These are phyloP conservation scores for Wickerhamiella alocasiicola DNA, from an alignment of 805 yeast genomes.

Conservation along the genomic window DNA sequence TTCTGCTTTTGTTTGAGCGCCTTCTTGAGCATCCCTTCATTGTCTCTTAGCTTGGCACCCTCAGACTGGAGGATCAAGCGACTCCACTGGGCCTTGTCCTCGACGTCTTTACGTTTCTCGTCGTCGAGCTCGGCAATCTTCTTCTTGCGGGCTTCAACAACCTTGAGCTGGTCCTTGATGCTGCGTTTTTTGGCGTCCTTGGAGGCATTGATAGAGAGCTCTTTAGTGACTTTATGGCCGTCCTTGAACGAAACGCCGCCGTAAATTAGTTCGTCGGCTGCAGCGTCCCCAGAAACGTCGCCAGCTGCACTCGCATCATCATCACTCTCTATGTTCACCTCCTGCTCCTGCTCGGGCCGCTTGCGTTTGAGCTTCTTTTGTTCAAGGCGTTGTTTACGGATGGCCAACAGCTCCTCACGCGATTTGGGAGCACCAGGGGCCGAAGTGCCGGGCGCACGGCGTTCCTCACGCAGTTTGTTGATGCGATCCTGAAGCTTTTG, in stretches of 20 bases:
- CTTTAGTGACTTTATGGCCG: slow-evolving; percentile 69
- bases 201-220: slow-evolving; percentile 41
- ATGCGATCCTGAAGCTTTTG: slow-evolving; percentile 72
- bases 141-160: slow-evolving; percentile 60
- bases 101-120: slow-evolving; percentile 41
- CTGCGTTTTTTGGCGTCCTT: slow-evolving; percentile 53
- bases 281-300: slow-evolving; percentile 20
- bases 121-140: slow-evolving; percentile 50
- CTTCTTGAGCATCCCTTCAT: slow-evolving; percentile 75
- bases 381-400: slow-evolving; percentile 31
- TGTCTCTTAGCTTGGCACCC: slow-evolving; percentile 78
- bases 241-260: slow-evolving; percentile 75
- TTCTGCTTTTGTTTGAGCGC: slow-evolving; percentile 76
- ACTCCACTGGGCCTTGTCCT: slow-evolving; percentile 75
- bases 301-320: slow-evolving; percentile 24
- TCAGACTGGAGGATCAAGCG: slow-evolving; percentile 74
- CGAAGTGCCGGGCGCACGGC: slow-evolving; percentile 86
- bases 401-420: slow-evolving; percentile 40
- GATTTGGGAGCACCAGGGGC: slow-evolving; percentile 64
- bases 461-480: slow-evolving; percentile 51
- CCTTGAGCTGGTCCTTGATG: slow-evolving; percentile 76
- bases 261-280: slow-evolving; percentile 42
- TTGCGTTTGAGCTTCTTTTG: slow-evolving; percentile 24
- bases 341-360: slow-evolving; percentile 28
- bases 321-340: slow-evolving; percentile 27